Percentiles rank a stretch among this genome's conserved stretches.
phyloP scores from a whole-genome alignment of 352 stramenopile species.

The Pythium rhizo-oryzae region DNA sequence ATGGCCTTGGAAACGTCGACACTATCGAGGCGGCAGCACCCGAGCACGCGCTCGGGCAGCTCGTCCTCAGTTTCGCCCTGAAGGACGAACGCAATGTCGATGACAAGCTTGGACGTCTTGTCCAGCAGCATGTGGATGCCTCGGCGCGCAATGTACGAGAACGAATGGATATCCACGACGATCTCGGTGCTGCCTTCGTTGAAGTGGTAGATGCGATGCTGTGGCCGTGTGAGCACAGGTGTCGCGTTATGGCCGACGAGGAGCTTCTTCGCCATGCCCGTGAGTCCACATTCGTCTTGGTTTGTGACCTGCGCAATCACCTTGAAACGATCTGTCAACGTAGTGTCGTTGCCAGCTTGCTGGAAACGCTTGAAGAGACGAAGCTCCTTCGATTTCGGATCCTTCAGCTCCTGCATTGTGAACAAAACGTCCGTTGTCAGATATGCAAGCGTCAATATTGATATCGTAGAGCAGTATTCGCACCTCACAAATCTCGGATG shows the following conservation, averaged over 20 bases:
- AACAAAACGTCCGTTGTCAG: not conserved
- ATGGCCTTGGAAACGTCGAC: constrained; percentile 69
- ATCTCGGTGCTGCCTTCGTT: constrained; percentile 67
- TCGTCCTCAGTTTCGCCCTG: constrained; percentile 89
- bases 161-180: constrained; percentile 80
- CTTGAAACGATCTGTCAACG: constrained; percentile 83
- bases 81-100: constrained; percentile 88
- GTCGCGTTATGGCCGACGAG: constrained; percentile 82
- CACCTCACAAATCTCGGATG: constrained; percentile 59
- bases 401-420: constrained; percentile 51
- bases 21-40: constrained; percentile 79
- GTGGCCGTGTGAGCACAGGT: constrained; percentile 76
- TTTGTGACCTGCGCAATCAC: constrained; percentile 87
- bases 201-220: constrained; percentile 87
- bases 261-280: constrained; percentile 77
- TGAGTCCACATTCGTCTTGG: constrained; percentile 80
- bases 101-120: constrained; percentile 79
- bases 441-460: not conserved
- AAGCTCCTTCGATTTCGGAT: constrained; percentile 57
- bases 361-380: constrained; percentile 77
- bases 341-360: constrained; percentile 59
- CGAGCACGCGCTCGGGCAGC: constrained; percentile 84
- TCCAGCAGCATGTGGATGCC: constrained; percentile 80
- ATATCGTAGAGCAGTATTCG: not conserved
- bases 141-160: constrained; percentile 82